phyloP scores from a whole-genome alignment of 768 basidiomycete genomes.

The Termitomyces sp. region DNA sequence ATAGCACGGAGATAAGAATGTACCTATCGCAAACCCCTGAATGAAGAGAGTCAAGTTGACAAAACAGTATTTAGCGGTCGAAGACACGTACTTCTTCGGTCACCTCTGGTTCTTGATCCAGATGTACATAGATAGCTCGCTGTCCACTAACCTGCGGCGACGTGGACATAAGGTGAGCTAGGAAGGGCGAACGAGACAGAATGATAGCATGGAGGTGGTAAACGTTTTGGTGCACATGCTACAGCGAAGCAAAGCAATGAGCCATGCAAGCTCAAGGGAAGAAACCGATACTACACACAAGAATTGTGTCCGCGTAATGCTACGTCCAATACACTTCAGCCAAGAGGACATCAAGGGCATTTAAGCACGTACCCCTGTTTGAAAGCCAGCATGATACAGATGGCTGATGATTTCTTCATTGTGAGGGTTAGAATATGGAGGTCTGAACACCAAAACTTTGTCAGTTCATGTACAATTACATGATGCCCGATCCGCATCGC shows the following conservation, averaged over 20 bases:
- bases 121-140: slow-evolving; percentile 65
- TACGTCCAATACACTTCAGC: slow-evolving; percentile 23
- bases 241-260: slow-evolving; percentile 9
- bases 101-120: slow-evolving; percentile 77
- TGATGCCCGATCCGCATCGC: slow-evolving; percentile 12
- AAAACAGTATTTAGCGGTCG: slow-evolving; percentile 5
- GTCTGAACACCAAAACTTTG: slow-evolving; percentile 20
- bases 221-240: slow-evolving; percentile 72
- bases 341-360: slow-evolving; percentile 5
- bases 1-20: slow-evolving; percentile 5
- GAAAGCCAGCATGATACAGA: slow-evolving; percentile 75
- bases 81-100: slow-evolving; percentile 67
- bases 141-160: slow-evolving; percentile 62
- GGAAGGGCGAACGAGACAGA: slow-evolving; percentile 80
- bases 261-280: neutral
- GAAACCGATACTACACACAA: slow-evolving; percentile 41
- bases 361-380: slow-evolving; percentile 59
- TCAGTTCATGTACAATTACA: slow-evolving; percentile 4
- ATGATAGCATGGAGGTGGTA: slow-evolving; percentile 84
- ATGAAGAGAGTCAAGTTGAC: slow-evolving; percentile 9
- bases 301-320: slow-evolving; percentile 81
- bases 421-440: slow-evolving; percentile 58
- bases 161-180: slow-evolving; percentile 85
- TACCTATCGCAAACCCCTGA: slow-evolving; percentile 77
- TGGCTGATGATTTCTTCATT: slow-evolving; percentile 77